Evolutionary conservation across 1,284 basidiomycete species (phyloP).

Genomic region (Stygiomarasmius scandens): DNA sequence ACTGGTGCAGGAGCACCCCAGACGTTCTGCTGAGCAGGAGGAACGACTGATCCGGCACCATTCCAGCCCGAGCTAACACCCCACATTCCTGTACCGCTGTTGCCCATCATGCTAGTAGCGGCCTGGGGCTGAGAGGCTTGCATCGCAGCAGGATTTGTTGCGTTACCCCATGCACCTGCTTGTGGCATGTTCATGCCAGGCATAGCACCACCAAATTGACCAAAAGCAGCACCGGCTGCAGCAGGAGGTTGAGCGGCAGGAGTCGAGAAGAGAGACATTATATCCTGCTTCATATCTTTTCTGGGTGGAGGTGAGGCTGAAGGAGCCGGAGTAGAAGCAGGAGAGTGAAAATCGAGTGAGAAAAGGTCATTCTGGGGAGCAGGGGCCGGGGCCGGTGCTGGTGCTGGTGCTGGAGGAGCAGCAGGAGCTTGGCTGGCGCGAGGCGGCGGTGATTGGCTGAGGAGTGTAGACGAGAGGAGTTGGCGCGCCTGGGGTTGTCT

Average conservation of each 20-base stretch:
- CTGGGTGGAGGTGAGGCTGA: constrained; percentile 39
- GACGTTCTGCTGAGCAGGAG: constrained; percentile 28
- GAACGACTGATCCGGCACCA: constrained; percentile 28
- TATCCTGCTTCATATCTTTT: constrained; percentile 84
- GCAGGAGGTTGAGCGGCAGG: constrained; percentile 33
- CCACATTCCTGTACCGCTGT: constrained; percentile 60
- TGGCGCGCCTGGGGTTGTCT: constrained; percentile 57
- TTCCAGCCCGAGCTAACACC: constrained; percentile 68
- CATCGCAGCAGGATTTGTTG: constrained; percentile 15
- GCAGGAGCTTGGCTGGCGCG: constrained; percentile 12
- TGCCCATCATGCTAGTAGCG: constrained; percentile 59
- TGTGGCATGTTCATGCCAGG: constrained; percentile 6
- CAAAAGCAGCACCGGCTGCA: constrained; percentile 23
- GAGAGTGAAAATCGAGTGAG: constrained; percentile 81
- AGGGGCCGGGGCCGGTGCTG: constrained; percentile 23
- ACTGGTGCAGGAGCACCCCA: constrained; percentile 22
- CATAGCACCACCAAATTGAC: constrained; percentile 27
- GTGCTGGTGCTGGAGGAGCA: constrained; percentile 22
- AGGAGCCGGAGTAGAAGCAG: constrained; percentile 38
- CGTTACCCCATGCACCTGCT: constrained; percentile 29
- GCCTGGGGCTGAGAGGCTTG: constrained; percentile 22
- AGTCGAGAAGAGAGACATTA: constrained; percentile 82
- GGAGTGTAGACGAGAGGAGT: constrained; percentile 46
- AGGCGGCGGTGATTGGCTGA: constrained; percentile 26
- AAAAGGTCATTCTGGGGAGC: constrained; percentile 70